Evolutionary conservation across 1,139 yeast species (phyloP).

Genomic region (Hansenula sp.): DNA sequence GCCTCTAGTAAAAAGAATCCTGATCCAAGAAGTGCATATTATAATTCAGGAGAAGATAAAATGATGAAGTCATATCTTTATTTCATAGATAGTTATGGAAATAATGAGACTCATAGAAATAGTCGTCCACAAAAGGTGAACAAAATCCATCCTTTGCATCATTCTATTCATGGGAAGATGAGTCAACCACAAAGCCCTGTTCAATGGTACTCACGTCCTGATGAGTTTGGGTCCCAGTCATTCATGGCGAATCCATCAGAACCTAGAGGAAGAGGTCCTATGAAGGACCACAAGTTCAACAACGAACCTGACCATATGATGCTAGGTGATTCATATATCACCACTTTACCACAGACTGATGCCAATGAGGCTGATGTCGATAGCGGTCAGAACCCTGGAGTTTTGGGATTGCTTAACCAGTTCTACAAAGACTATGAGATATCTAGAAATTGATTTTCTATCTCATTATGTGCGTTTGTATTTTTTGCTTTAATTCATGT

Average conservation of each 20-base stretch:
- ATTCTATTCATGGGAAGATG: slow-evolving; percentile 13
- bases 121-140: slow-evolving; percentile 21
- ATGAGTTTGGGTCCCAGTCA: slow-evolving; percentile 1
- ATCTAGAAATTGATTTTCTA: slow-evolving; percentile 4
- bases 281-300: not conserved
- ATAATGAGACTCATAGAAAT: slow-evolving; percentile 31
- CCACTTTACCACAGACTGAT: slow-evolving; percentile 24
- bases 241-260: not conserved
- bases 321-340: slow-evolving; percentile 26
- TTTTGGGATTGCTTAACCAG: slow-evolving; percentile 78
- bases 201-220: slow-evolving; percentile 2
- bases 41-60: slow-evolving; percentile 67
- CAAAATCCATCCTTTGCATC: slow-evolving; percentile 15
- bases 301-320: slow-evolving; percentile 4
- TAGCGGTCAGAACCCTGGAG: slow-evolving; percentile 54
- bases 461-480: not conserved
- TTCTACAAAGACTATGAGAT: slow-evolving; percentile 61
- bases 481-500: too few relatives aligned
- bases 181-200: slow-evolving; percentile 3
- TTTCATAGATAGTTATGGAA: slow-evolving; percentile 79
- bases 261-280: not conserved
- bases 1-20: slow-evolving; percentile 26
- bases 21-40: slow-evolving; percentile 34
- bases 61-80: slow-evolving; percentile 89
- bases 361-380: slow-evolving; percentile 29